Evolutionary conservation across 495 filamentous ascomycete species (phyloP).

Genomic region (Podospora bellae-mahoneyi): DNA sequence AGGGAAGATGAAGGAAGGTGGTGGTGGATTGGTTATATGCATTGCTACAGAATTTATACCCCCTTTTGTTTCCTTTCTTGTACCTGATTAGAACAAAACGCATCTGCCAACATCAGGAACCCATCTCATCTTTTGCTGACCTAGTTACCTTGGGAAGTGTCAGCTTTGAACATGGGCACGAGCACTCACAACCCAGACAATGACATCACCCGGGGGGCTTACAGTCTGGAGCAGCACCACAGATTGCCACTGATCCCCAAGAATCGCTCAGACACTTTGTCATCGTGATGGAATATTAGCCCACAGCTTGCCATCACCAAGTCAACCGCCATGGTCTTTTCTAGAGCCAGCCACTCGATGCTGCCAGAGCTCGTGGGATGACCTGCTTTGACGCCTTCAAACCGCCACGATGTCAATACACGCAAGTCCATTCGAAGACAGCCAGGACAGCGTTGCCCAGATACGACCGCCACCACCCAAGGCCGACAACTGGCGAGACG

Average conservation of each 20-base stretch:
- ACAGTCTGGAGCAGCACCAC: not conserved
- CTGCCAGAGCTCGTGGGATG: too few species aligned
- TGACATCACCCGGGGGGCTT: not conserved
- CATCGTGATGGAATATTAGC: too few species aligned
- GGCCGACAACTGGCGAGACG: conserved; percentile 6
- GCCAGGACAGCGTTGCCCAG: not conserved
- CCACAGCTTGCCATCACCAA: too few species aligned
- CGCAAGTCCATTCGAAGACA: not conserved
- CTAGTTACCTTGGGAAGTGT: too few species aligned
- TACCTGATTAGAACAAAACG: not conserved
- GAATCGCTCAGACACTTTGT: too few species aligned
- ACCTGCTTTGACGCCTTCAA: not conserved
- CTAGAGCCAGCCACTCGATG: too few species aligned
- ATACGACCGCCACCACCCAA: not conserved
- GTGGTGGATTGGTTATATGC: not conserved
- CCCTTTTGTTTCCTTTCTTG: not conserved
- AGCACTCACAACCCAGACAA: not conserved
- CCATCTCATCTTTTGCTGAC: too few species aligned
- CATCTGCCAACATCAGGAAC: not conserved
- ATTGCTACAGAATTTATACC: not conserved
- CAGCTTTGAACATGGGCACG: not conserved
- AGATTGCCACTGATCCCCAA: too few species aligned
- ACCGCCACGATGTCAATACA: not conserved
- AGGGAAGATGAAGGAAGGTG: not conserved
- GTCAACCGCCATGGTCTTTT: too few species aligned